Evolutionary conservation across 2,329 filamentous ascomycete genomes (phyloP).

Genomic region (Dichotomopilus funicola): DNA sequence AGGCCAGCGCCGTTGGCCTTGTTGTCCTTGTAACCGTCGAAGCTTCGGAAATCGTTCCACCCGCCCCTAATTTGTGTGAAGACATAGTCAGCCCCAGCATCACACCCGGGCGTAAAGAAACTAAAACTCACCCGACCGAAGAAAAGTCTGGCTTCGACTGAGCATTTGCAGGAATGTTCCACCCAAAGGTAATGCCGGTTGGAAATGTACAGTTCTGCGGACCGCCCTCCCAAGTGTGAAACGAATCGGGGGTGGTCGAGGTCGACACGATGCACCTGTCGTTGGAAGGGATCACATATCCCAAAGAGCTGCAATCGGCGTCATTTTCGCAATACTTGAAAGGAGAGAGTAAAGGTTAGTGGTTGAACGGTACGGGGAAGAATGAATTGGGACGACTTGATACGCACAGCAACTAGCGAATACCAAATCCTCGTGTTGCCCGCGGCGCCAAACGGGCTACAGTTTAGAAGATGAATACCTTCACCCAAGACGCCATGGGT

Average conservation of each 20-base stretch:
- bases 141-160: not conserved
- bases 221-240: slow-evolving; percentile 15
- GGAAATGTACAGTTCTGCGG: slow-evolving; percentile 5
- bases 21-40: too few relatives aligned
- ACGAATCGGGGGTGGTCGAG: not conserved
- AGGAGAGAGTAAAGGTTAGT: not conserved
- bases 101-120: too few relatives aligned
- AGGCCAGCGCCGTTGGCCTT: too few relatives aligned
- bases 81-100: too few relatives aligned
- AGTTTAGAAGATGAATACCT: slow-evolving; percentile 20
- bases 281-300: not conserved
- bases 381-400: not conserved
- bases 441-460: slow-evolving; percentile 4
- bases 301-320: slow-evolving; percentile 13
- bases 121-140: not conserved
- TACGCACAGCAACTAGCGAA: slow-evolving; percentile 6
- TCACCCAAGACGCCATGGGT: slow-evolving; percentile 5
- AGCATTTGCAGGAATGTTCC: slow-evolving; percentile 3
- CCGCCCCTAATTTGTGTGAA: too few relatives aligned
- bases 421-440: not conserved
- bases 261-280: slow-evolving; percentile 9
- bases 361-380: not conserved
- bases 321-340: slow-evolving; percentile 21
- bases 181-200: not conserved
- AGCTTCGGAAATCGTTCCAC: too few relatives aligned